These are phyloP conservation scores for Pseudevernia furfuracea DNA, from an alignment of 495 filamentous ascomycete species.

Conservation along the genomic window DNA sequence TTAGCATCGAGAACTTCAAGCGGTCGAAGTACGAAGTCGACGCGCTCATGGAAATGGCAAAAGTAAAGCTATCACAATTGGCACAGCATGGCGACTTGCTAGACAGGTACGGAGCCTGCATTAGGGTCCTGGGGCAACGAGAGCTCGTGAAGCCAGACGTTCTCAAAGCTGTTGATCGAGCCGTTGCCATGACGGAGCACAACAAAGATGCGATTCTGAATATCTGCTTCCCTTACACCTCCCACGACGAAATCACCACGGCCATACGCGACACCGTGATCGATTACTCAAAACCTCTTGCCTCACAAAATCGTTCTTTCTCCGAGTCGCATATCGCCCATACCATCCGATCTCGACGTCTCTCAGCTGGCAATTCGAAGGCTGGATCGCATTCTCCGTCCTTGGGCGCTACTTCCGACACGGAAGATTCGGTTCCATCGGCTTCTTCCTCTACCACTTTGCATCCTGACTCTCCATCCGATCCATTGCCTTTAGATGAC, in stretches of 20 bases:
- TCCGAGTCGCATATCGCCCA: conserved; percentile 79
- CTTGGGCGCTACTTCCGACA: conserved; percentile 24
- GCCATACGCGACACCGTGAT: conserved; percentile 79
- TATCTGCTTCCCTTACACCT: conserved; percentile 96
- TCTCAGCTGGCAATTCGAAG: conserved; percentile 31
- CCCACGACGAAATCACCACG: conserved; percentile 89
- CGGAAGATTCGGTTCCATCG: conserved; percentile 39
- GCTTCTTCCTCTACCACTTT: conserved; percentile 50
- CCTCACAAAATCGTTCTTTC: conserved; percentile 58
- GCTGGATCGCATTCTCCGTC: conserved; percentile 21
- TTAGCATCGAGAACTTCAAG: conserved; percentile 99
- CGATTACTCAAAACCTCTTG: conserved; percentile 65
- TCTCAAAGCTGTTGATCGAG: conserved; percentile 73
- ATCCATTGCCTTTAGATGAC: conserved; percentile 26
- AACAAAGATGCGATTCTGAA: conserved; percentile 84
- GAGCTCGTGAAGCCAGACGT: conserved; percentile 79
- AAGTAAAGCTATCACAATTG: conserved; percentile 83
- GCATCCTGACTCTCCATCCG: conserved; percentile 36
- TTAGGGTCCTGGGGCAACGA: conserved; percentile 74
- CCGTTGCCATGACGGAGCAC: conserved; percentile 70
- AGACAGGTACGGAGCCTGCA: conserved; percentile 82
- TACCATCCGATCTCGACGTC: conserved; percentile 59
- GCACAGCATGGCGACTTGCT: conserved; percentile 88
- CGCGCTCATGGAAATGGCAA: conserved; percentile 95
- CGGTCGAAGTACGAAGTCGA: conserved; percentile 96